A percentile compares a stretch with the other conserved stretches of the same genome.
These are phyloP conservation scores for Diplodia corticola DNA, from an alignment of 2,329 filamentous ascomycete species.

Conservation along the genomic window DNA sequence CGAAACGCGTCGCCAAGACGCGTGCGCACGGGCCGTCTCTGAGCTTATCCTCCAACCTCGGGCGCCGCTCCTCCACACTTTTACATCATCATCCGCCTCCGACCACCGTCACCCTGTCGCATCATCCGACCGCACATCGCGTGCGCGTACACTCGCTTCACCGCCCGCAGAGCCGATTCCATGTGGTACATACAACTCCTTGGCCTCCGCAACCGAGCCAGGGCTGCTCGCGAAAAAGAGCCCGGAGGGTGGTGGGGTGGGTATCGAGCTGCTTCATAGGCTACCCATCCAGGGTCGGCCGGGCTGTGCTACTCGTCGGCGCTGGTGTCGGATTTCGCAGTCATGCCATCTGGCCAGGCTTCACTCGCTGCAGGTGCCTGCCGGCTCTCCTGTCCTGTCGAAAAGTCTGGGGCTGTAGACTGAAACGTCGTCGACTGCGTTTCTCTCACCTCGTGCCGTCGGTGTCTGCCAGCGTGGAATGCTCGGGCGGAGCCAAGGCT, in stretches of 20 bases:
- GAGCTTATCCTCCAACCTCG: background rate
- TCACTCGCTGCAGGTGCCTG: background rate
- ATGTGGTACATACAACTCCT: constrained; percentile 13
- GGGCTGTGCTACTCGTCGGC: background rate
- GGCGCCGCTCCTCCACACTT: background rate
- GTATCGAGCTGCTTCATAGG: constrained; percentile 18
- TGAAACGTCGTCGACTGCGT: constrained; percentile 5
- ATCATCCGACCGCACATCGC: background rate
- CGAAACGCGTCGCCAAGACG: background rate
- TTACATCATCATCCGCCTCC: background rate
- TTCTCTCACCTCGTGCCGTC: background rate
- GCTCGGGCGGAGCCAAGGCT: background rate
- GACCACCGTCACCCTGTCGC: background rate
- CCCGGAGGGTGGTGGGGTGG: constrained; percentile 11
- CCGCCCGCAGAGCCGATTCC: background rate
- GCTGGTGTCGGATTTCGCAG: background rate
- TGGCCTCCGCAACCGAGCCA: background rate
- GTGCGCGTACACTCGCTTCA: background rate
- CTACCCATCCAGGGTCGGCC: background rate
- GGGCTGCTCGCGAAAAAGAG: constrained; percentile 12
- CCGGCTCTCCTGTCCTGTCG: constrained; percentile 3
- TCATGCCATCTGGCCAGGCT: constrained; percentile 14
- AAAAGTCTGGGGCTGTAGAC: constrained; percentile 19
- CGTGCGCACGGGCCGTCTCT: background rate
- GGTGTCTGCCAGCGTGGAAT: constrained; percentile 1